Conservation (phyloP, 139 green algal species). For the Chlorella sorokiniana region DNA sequence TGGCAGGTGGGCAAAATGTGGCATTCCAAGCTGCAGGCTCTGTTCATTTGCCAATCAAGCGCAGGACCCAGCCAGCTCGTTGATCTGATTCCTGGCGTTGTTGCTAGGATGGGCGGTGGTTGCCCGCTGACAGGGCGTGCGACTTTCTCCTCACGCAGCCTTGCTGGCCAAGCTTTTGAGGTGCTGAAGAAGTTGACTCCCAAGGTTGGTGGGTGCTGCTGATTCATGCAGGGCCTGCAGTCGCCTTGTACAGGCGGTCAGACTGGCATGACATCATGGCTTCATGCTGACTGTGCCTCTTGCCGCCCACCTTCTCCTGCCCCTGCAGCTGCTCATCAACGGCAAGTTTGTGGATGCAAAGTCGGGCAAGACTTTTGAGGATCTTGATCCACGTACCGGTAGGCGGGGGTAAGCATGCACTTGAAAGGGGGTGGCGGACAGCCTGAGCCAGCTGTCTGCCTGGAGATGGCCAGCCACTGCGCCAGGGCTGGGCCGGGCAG, state of each 20-base stretch:
- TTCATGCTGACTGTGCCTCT: not conserved
- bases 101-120: no score
- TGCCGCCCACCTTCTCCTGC: not conserved
- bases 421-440: not conserved
- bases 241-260: not conserved
- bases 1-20: no score
- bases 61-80: no score
- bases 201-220: not conserved
- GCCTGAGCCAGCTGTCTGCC: not conserved
- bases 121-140: no score
- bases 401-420: conserved; percentile 8
- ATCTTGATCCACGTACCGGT: conserved; percentile 65
- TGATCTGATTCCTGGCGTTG: no score
- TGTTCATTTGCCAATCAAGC: no score
- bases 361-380: conserved; percentile 42
- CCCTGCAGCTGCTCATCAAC: not conserved
- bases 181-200: not conserved
- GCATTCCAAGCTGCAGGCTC: no score
- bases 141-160: no score
- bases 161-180: not conserved
- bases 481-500: not conserved
- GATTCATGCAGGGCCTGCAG: not conserved
- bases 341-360: conserved; percentile 44
- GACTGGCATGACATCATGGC: not conserved
- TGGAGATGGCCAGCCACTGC: not conserved